Evolutionary conservation across 2,329 filamentous ascomycete species (phyloP).

Genomic region (Fusarium sp.): DNA sequence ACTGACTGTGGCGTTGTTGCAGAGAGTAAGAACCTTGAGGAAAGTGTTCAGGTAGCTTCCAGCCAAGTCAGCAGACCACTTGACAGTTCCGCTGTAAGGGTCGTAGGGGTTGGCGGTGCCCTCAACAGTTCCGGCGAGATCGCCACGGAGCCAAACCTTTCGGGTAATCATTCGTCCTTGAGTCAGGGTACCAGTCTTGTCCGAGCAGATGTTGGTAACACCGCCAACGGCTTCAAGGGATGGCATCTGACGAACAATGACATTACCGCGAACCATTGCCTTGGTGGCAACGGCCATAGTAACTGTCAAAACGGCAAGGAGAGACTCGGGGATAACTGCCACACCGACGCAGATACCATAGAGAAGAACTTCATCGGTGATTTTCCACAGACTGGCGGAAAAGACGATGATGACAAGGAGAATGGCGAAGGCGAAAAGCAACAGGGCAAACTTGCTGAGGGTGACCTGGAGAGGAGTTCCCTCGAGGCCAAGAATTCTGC

Average conservation of each 20-base stretch:
- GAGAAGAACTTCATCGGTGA: constrained; percentile 67
- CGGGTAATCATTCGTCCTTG: constrained; percentile 74
- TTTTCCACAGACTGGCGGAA: constrained; percentile 63
- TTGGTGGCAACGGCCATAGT: constrained; percentile 75
- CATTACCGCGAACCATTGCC: constrained; percentile 70
- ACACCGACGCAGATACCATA: constrained; percentile 71
- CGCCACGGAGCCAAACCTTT: constrained; percentile 68
- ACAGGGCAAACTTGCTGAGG: constrained; percentile 83
- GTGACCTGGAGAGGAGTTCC: constrained; percentile 88
- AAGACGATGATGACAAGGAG: constrained; percentile 71
- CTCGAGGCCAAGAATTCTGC: constrained; percentile 70
- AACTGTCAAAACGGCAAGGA: constrained; percentile 76
- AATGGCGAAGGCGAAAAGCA: constrained; percentile 78
- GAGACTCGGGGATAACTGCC: constrained; percentile 71
- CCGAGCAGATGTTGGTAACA: constrained; percentile 76
- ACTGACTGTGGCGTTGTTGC: constrained; percentile 66
- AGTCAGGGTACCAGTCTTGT: constrained; percentile 75
- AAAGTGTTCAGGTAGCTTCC: constrained; percentile 57
- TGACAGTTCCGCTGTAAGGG: constrained; percentile 64
- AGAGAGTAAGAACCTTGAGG: constrained; percentile 66
- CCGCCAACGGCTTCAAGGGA: constrained; percentile 74
- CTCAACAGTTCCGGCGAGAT: constrained; percentile 62
- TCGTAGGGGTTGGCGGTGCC: constrained; percentile 69
- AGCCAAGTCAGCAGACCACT: constrained; percentile 54
- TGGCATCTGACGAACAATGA: constrained; percentile 72